Base-by-base conservation (phyloP, 306 rosid species). In the Biancaea sappan region DNA sequence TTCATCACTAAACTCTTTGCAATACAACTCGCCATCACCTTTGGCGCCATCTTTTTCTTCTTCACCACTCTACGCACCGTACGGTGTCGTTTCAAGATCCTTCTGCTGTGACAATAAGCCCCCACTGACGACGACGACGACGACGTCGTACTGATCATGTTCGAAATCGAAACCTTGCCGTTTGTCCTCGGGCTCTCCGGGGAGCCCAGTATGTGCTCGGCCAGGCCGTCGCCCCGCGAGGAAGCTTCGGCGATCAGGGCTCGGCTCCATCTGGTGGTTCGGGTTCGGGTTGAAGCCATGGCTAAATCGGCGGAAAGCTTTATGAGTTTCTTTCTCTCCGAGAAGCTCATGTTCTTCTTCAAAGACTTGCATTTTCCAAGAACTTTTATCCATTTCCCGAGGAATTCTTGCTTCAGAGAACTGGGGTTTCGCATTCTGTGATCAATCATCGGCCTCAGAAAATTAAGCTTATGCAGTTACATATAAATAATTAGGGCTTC, bases 261-360 rank as follows among this genome's bases (percentile, higher is more conserved):
- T 24, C 72, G 85, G 84, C 97, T 90, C 98, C 98, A 93, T 1
- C 46, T 64, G 6, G 89, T 86, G 29, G 65, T 51, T 37, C 86
- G 77, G 51, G 79, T 82, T 75, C 91, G 80, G 0, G 96, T 59
- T 1, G 86, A 82, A 61, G 98, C 98, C 90, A 88, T 93, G 82
- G 98, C 98, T 28, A 90, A 56, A 75, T 93, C 89, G 12, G 98
- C 95, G 0, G 96, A 86, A 0, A 83, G 64, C 84, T 93, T 93
- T 76, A 93, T 90, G 21, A 89, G 96, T 8, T 86, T 82, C 71
- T 87, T 88, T 53, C 93, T 90, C 79, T 90, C 91, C 72, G 83
- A 4, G 35, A 84, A 43, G 64, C 57, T 86, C 93, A 86, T 90
- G 59, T 63, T 83, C 56, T 77, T 78, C 25, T 83, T 86, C 19